Evolutionary conservation across 768 basidiomycete species (phyloP).

Genomic region (Rhizopogon roseolus): DNA sequence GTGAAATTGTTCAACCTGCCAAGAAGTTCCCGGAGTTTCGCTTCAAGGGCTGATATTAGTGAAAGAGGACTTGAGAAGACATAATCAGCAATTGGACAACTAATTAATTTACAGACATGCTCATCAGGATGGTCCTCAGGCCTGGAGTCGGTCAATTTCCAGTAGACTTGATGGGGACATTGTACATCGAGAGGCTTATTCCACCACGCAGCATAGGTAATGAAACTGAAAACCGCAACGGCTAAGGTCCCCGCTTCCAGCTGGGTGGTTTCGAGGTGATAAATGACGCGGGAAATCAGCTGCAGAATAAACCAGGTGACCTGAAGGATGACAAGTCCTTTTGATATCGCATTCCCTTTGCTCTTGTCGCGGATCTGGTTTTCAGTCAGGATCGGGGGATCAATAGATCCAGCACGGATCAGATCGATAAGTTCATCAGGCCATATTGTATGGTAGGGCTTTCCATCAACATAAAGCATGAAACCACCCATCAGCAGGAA

Average conservation of each 20-base stretch:
- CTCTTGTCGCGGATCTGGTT: constrained; percentile 18
- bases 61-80: not conserved
- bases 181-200: constrained; percentile 32
- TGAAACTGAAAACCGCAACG: constrained; percentile 25
- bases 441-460: not conserved
- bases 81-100: not conserved
- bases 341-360: constrained; percentile 32
- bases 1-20: not conserved
- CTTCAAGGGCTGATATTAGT: too few species aligned
- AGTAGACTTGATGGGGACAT: constrained; percentile 5
- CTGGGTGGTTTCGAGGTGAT: constrained; percentile 26
- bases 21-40: too few species aligned
- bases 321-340: constrained; percentile 28
- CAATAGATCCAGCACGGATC: not conserved
- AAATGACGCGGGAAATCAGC: constrained; percentile 18
- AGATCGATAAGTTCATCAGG: not conserved
- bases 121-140: not conserved
- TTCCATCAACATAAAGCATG: constrained; percentile 1
- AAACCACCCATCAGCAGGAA: constrained; percentile 20
- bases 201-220: constrained; percentile 33
- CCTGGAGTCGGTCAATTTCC: not conserved
- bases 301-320: constrained; percentile 11
- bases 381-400: not conserved
- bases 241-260: constrained; percentile 33
- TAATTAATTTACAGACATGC: not conserved